Base-by-base conservation (phyloP, 176 grass and related monocot genomes). In the Bromus sterilis region DNA sequence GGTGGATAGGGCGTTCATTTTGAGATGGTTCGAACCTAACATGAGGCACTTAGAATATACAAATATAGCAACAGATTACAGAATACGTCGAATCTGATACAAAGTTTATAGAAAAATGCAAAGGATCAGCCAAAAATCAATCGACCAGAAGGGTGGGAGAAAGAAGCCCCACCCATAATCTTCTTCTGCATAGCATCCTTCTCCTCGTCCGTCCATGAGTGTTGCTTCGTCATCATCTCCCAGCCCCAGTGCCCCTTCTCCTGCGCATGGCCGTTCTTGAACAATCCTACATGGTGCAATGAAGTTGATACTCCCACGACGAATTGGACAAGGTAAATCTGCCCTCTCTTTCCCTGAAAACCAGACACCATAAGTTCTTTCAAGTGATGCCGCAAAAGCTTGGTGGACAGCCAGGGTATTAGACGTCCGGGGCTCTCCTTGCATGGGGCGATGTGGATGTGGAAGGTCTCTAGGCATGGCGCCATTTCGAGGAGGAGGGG, bases 281-380 rank as follows among this genome's bases (percentile, higher is more conserved):
- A 71, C 37, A 82, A 2, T 0, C 55, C 20, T 1, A 61, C 37
- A 40, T 9, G 51, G 37, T 37, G 11, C 29, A 73, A 9, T 2
- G n/a, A 31, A 0, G 51, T 72, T 16, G 36, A 44, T 10, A 8
- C 36, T 23, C 67, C 49, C 5, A 81, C 31, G 16, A 81, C 66
- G 28, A 59, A 58, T 51, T 14, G 71, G 16, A 81, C 65, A 58
- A 81, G 36, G 35, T 20, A 42, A 8, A 58, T 31, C 49, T 81
- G 79, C n/a, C 25, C 66, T 81, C 24, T 28, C 24, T 1, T 81
- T 30, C 49, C 35, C 35, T 42, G 1, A 20, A 81, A 81, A 40
- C 79, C 56, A 82, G 40, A 56, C 68, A 82, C 18, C 25, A 25
- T 51, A 40, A 81, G 59, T 66, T 81, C 66, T 26, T 71, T 41